phyloP scores from a whole-genome alignment of 1,284 basidiomycete genomes.

The Ustilago bromivora region DNA sequence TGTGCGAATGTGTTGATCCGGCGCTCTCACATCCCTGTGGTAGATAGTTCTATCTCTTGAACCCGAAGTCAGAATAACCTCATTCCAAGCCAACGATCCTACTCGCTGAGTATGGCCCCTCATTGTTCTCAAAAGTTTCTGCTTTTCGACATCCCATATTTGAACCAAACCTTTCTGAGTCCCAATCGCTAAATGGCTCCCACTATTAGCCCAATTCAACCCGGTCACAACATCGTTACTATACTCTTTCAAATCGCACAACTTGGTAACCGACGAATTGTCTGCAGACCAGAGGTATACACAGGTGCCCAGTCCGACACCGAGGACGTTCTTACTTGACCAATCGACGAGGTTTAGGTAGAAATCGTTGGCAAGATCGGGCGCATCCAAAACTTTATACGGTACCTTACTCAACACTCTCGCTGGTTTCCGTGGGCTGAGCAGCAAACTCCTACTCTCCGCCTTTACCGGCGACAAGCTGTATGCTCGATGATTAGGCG shows the following conservation, averaged over 20 bases:
- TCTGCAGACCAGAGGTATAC: conserved; percentile 98
- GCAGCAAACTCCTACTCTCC: conserved; percentile 83
- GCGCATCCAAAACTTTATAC: conserved; percentile 96
- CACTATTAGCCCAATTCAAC: conserved; percentile 75
- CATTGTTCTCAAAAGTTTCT: conserved; percentile 81
- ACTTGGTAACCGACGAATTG: conserved; percentile 88
- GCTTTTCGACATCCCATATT: conserved; percentile 91
- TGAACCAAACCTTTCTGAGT: conserved; percentile 87
- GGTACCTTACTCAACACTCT: conserved; percentile 92
- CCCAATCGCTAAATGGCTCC: conserved; percentile 84
- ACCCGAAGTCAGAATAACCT: conserved; percentile 87
- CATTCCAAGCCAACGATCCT: conserved; percentile 93
- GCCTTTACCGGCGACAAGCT: conserved; percentile 89
- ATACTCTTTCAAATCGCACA: conserved; percentile 79
- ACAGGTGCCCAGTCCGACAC: conserved; percentile 89
- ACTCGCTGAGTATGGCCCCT: conserved; percentile 89
- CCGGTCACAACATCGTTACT: conserved; percentile 70
- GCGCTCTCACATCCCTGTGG: conserved; percentile 87
- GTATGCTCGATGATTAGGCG: conserved; percentile 83
- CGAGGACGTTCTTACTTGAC: conserved; percentile 93
- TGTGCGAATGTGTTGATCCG: conserved; percentile 79
- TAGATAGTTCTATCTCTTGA: conserved; percentile 90
- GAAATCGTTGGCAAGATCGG: conserved; percentile 92
- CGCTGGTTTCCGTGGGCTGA: conserved; percentile 83
- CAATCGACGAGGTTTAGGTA: conserved; percentile 98